A percentile compares a stretch with the other conserved stretches of the same genome.
These are phyloP conservation scores for Keithomyces neogunnii DNA, from an alignment of 2,329 filamentous ascomycete genomes.

Conservation along the genomic window DNA sequence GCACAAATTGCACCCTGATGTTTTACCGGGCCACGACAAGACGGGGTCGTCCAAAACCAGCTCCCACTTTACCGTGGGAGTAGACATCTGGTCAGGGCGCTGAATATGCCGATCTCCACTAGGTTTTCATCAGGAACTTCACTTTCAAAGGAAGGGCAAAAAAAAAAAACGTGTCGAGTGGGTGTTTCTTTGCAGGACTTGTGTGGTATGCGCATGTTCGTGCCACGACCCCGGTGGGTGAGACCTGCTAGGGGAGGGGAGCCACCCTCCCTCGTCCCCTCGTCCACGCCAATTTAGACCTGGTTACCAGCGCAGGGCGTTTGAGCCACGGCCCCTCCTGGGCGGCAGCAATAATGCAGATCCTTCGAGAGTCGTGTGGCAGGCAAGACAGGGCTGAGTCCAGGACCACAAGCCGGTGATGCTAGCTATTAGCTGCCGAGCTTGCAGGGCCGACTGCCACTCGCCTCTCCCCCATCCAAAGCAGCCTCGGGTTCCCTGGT, in stretches of 20 bases:
- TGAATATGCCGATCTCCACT: slow-evolving; percentile 1
- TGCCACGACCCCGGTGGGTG: background rate
- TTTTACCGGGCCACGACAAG: background rate
- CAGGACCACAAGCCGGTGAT: background rate
- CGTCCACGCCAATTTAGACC: background rate
- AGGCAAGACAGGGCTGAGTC: background rate
- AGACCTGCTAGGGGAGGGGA: background rate
- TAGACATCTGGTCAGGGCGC: background rate
- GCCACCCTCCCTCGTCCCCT: background rate
- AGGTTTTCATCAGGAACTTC: background rate
- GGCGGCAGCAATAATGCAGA: background rate
- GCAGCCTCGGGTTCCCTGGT: too few relatives aligned
- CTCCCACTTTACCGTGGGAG: background rate
- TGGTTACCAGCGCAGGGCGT: background rate
- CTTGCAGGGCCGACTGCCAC: too few relatives aligned
- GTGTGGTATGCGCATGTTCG: slow-evolving; percentile 2
- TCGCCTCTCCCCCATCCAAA: too few relatives aligned
- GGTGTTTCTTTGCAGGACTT: slow-evolving; percentile 2
- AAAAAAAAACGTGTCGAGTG: background rate
- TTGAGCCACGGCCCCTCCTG: background rate
- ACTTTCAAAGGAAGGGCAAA: background rate
- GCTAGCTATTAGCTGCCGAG: too few relatives aligned
- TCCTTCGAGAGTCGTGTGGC: background rate
- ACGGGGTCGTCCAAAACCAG: background rate
- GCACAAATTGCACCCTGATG: background rate